Evolutionary conservation across 176 grass and related monocot species (phyloP).

Genomic region (Zizania latifolia): DNA sequence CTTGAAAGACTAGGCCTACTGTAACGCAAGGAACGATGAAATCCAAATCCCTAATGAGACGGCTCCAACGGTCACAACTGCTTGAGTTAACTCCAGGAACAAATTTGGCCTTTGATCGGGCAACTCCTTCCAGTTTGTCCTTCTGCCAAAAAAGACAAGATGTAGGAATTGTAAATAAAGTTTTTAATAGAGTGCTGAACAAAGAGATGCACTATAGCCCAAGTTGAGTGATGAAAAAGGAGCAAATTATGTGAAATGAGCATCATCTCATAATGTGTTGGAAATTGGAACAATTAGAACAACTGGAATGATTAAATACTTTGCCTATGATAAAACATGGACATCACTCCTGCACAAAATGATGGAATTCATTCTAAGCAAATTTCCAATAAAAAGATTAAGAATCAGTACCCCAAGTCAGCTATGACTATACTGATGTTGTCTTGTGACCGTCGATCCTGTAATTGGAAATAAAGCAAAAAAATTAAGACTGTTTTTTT

Average conservation of each 20-base stretch:
- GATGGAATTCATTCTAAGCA: neutral
- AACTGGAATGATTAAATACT: neutral
- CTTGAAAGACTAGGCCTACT: slow-evolving; percentile 37
- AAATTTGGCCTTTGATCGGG: slow-evolving; percentile 56
- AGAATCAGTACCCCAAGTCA: slow-evolving; percentile 71
- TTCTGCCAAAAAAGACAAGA: slow-evolving; percentile 37
- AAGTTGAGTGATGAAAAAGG: neutral
- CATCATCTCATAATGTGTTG: neutral
- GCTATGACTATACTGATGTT: slow-evolving; percentile 92
- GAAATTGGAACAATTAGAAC: neutral
- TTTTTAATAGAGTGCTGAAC: neutral
- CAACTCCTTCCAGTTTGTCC: slow-evolving; percentile 90
- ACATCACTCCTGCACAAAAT: slow-evolving; percentile 8
- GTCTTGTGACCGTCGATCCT: slow-evolving; percentile 79
- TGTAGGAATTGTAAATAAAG: slow-evolving; percentile 19
- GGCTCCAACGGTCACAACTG: slow-evolving; percentile 61
- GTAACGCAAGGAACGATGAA: slow-evolving; percentile 54
- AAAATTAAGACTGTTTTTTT: neutral
- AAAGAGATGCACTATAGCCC: neutral
- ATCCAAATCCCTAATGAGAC: slow-evolving; percentile 85
- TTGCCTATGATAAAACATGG: neutral
- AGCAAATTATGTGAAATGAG: neutral
- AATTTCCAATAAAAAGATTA: slow-evolving; percentile 19
- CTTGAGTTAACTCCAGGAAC: slow-evolving; percentile 82
- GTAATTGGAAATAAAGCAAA: slow-evolving; percentile 24